phyloP scores from a whole-genome alignment of 768 basidiomycete genomes.

The Leucogyrophana mollusca region DNA sequence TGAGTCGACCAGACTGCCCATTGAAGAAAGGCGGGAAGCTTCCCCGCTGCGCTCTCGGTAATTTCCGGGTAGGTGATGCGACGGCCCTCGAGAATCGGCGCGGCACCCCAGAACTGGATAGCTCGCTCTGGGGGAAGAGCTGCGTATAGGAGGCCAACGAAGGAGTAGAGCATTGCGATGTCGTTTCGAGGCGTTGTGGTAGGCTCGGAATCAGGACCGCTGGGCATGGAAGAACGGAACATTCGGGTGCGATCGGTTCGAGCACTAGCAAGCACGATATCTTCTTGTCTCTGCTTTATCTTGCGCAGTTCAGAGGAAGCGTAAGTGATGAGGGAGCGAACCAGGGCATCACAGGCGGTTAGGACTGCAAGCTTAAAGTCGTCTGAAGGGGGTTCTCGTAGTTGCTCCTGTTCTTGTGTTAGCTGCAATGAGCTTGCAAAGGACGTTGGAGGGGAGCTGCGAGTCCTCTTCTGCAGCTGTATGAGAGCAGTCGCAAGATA shows the following conservation, averaged over 20 bases:
- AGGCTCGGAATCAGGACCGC: constrained; percentile 37
- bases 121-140: constrained; percentile 73
- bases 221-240: constrained; percentile 44
- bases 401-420: constrained; percentile 34
- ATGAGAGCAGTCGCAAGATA: constrained; percentile 65
- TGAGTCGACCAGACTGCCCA: constrained; percentile 91
- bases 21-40: constrained; percentile 75
- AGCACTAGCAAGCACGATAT: constrained; percentile 66
- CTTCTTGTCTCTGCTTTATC: constrained; percentile 89
- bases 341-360: constrained; percentile 64
- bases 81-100: constrained; percentile 40
- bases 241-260: constrained; percentile 61
- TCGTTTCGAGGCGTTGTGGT: constrained; percentile 70
- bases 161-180: constrained; percentile 78
- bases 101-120: constrained; percentile 84
- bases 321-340: constrained; percentile 70
- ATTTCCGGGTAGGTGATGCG: constrained; percentile 54
- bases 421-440: constrained; percentile 40
- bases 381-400: constrained; percentile 38
- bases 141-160: constrained; percentile 80
- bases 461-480: constrained; percentile 44
- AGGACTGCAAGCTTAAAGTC: constrained; percentile 55
- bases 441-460: constrained; percentile 31
- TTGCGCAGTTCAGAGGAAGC: constrained; percentile 81
- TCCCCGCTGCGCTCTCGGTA: constrained; percentile 58